Evolutionary conservation across 2,329 filamentous ascomycete genomes (phyloP).

Genomic region (Phialophora verrucosa): DNA sequence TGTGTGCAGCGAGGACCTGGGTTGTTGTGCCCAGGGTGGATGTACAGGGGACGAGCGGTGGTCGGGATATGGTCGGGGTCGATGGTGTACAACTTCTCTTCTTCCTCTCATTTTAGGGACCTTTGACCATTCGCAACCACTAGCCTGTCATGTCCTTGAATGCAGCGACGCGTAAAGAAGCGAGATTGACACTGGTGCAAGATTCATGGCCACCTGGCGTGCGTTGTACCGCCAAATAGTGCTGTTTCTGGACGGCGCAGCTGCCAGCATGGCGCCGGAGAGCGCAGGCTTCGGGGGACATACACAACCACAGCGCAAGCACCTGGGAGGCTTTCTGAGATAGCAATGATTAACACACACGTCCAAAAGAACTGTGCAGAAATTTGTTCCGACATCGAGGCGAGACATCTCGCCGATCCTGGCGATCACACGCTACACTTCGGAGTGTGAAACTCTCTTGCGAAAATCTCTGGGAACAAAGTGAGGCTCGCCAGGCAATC

Average conservation of each 20-base stretch:
- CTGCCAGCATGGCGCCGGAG: constrained; percentile 1
- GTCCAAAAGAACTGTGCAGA: constrained; percentile 25
- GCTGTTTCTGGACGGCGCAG: not conserved
- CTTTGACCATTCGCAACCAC: constrained; percentile 9
- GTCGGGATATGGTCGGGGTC: constrained; percentile 1
- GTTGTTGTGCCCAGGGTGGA: not conserved
- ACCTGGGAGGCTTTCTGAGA: constrained; percentile 22
- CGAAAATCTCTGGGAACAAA: constrained; percentile 4
- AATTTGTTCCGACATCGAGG: constrained; percentile 14
- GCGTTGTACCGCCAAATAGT: constrained; percentile 11
- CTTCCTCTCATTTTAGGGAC: constrained; percentile 22
- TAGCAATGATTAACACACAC: constrained; percentile 19
- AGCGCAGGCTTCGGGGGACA: constrained; percentile 4
- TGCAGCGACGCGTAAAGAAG: constrained; percentile 22
- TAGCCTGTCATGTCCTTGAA: constrained; percentile 15
- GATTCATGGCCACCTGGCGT: constrained; percentile 13
- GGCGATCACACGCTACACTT: constrained; percentile 12
- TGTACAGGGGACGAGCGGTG: not conserved
- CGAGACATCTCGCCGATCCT: constrained; percentile 22
- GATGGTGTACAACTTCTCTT: constrained; percentile 29
- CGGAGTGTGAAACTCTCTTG: not conserved
- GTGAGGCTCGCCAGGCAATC: constrained; percentile 20
- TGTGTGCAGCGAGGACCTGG: not conserved
- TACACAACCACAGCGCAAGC: constrained; percentile 22
- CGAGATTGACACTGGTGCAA: constrained; percentile 14